Evolutionary conservation across 2,329 filamentous ascomycete genomes (phyloP).

Genomic region (Xylaria sp.): DNA sequence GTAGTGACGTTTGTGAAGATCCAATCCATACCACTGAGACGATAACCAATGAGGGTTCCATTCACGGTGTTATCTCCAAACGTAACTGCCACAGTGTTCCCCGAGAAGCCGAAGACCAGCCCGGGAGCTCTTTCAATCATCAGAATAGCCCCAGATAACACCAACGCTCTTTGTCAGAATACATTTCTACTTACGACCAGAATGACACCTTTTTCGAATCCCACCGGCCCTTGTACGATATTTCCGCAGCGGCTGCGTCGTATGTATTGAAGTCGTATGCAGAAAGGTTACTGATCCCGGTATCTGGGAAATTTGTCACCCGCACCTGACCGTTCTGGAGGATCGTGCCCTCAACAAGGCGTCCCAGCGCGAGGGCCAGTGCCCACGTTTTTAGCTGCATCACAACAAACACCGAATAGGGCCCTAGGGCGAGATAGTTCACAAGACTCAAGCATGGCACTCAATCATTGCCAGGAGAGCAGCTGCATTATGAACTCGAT

Average conservation of each 20-base stretch:
- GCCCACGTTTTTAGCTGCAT: slow-evolving; percentile 27
- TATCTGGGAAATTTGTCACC: slow-evolving; percentile 49
- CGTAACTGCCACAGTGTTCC: slow-evolving; percentile 57
- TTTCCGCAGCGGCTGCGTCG: slow-evolving; percentile 55
- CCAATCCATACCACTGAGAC: slow-evolving; percentile 65
- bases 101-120: slow-evolving; percentile 61
- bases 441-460: background rate
- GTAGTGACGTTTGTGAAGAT: slow-evolving; percentile 65
- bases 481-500: background rate
- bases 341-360: slow-evolving; percentile 40
- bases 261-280: slow-evolving; percentile 51
- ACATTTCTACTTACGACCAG: slow-evolving; percentile 57
- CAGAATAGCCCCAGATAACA: slow-evolving; percentile 1
- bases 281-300: slow-evolving; percentile 42
- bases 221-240: slow-evolving; percentile 68
- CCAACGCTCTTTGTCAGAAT: background rate
- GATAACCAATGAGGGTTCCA: slow-evolving; percentile 60
- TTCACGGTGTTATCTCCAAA: slow-evolving; percentile 59
- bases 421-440: background rate
- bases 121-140: slow-evolving; percentile 51
- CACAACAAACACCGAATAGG: background rate
- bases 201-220: slow-evolving; percentile 65
- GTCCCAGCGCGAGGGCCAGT: slow-evolving; percentile 25
- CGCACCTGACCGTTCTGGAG: slow-evolving; percentile 51
- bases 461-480: background rate